Evolutionary conservation across 2,329 filamentous ascomycete genomes (phyloP).

Genomic region (Colletotrichum ledebouriae): DNA sequence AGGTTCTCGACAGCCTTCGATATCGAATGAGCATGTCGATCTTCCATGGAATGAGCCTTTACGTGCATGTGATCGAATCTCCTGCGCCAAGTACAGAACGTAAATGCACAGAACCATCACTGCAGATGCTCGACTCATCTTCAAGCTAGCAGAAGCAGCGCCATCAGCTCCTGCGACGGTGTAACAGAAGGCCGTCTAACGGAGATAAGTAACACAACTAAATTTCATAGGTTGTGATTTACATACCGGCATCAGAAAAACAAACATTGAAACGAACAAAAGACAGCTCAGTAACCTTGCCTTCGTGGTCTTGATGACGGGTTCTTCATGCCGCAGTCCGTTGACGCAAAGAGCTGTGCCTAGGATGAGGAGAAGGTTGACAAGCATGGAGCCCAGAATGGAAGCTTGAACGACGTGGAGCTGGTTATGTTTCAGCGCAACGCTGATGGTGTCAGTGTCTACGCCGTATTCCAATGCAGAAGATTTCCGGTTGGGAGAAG

Average conservation of each 20-base stretch:
- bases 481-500: neutral
- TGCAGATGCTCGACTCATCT: slow-evolving; percentile 83
- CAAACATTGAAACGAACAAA: slow-evolving; percentile 55
- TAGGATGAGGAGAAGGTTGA: slow-evolving; percentile 80
- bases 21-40: neutral
- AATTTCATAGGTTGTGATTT: neutral
- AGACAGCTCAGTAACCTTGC: slow-evolving; percentile 54
- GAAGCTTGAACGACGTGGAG: slow-evolving; percentile 83
- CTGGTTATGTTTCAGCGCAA: slow-evolving; percentile 67
- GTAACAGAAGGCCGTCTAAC: slow-evolving; percentile 57
- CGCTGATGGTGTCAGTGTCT: slow-evolving; percentile 57
- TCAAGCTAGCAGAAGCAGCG: slow-evolving; percentile 74
- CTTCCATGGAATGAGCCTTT: slow-evolving; percentile 69
- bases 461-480: no score
- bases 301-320: slow-evolving; percentile 54
- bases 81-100: slow-evolving; percentile 79
- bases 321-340: slow-evolving; percentile 76
- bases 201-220: neutral
- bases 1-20: slow-evolving; percentile 8
- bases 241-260: slow-evolving; percentile 54
- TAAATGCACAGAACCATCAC: slow-evolving; percentile 82
- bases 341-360: slow-evolving; percentile 81
- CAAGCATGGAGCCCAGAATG: slow-evolving; percentile 81
- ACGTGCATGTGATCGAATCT: slow-evolving; percentile 70
- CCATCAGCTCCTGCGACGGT: slow-evolving; percentile 68